Base-by-base conservation (phyloP, 2,329 filamentous ascomycete genomes). In the Stachybotrys chlorohalonatus region DNA sequence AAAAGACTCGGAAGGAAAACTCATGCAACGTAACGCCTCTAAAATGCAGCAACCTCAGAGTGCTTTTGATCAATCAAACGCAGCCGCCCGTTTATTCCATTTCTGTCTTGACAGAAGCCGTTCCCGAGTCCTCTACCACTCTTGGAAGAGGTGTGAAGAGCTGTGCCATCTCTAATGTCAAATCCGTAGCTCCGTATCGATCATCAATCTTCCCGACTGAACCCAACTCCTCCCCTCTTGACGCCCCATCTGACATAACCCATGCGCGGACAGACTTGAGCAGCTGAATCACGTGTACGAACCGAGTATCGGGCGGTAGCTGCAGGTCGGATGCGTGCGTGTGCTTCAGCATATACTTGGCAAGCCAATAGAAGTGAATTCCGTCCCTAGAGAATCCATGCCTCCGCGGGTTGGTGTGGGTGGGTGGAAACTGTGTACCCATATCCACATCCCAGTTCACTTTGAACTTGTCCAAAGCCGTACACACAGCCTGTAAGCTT, bases 351-450 rank as follows among this genome's bases (percentile, higher is more conserved):
- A 89, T 76, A 62, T 82, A 79, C 57, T 80, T 85, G 15, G 84
- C 86, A 47, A 90, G 75, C 77, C 83, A 90, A 71, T 85, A 90
- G 66, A 86, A 90, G 62, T 88, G 85, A 13, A 89, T 80, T 1
- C 80, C 86, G 61, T 90, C 86, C 52, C 85, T 74, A 53, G 83
- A 89, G 67, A 89, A 89, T 0, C 87, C 86, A 59, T 84, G 79
- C 15, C 86, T 81, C 51, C 77, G 75, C 52, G 74, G 74, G 54
- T 79, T 79, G 6, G 73, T 65, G n/a, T 71, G 72, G 6, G 66
- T 63, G 4, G 70, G 80, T 7, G 84, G 82, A 57, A 89, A 90
- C 64, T 90, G 86, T 45, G 79, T 71, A 11, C 78, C 74, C 74
- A 88, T 84, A 62, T 90, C 87, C 55, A 75, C 70, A 64, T 90